These are phyloP conservation scores for Ogataea philodendri DNA, from an alignment of 805 yeast species.

Conservation along the genomic window DNA sequence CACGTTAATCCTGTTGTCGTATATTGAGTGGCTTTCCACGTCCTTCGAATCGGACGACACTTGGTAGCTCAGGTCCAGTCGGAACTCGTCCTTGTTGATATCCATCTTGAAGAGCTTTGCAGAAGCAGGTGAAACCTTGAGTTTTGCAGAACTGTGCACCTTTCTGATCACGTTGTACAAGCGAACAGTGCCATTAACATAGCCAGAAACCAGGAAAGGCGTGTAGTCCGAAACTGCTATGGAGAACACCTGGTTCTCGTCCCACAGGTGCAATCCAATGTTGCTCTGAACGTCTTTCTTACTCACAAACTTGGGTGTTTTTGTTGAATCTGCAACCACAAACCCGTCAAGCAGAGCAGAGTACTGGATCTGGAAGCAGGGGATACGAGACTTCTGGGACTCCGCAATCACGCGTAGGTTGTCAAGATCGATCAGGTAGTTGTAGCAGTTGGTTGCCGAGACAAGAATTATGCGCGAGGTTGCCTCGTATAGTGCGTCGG, in stretches of 20 bases:
- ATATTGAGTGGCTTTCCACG: conserved; percentile 12
- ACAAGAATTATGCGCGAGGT: conserved; percentile 17
- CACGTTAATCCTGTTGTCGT: conserved; percentile 19
- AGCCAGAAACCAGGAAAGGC: conserved; percentile 18
- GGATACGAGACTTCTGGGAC: conserved; percentile 13
- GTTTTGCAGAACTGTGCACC: conserved; percentile 16
- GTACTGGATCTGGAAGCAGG: conserved; percentile 17
- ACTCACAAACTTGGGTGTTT: conserved; percentile 18
- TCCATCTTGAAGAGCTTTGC: conserved; percentile 26
- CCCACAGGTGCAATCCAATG: conserved; percentile 14
- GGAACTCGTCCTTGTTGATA: conserved; percentile 17
- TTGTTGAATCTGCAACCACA: conserved; percentile 19
- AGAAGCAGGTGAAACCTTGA: conserved; percentile 14
- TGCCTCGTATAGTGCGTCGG: conserved; percentile 18
- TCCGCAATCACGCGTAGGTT: conserved; percentile 18
- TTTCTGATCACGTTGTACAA: conserved; percentile 18
- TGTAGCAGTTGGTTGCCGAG: conserved; percentile 19
- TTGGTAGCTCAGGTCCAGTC: conserved; percentile 24
- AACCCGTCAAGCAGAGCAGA: conserved; percentile 26
- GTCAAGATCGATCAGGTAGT: conserved; percentile 23
- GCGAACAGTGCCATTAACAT: conserved; percentile 20
- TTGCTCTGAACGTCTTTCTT: conserved; percentile 21
- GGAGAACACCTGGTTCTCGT: conserved; percentile 19
- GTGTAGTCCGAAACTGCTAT: conserved; percentile 18
- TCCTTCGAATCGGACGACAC: conserved; percentile 13